phyloP scores from a whole-genome alignment of 2,329 filamentous ascomycete species.

The Fusarium begoniae region DNA sequence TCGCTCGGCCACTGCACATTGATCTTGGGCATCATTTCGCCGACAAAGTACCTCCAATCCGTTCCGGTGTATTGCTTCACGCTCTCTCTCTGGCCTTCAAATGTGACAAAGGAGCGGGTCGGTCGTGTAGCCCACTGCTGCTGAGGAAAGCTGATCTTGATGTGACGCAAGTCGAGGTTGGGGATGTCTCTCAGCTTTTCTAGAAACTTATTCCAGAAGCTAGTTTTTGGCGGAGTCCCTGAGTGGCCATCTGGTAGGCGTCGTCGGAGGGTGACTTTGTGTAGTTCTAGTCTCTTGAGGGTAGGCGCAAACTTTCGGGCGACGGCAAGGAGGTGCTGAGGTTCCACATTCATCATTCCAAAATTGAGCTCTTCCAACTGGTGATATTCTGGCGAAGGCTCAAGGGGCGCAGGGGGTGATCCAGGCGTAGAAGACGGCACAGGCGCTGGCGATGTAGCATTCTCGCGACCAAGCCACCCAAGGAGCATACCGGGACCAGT shows the following conservation, averaged over 20 bases:
- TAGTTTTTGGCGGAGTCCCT: slow-evolving; percentile 32
- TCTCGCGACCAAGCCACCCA: slow-evolving; percentile 48
- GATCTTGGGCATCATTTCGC: slow-evolving; percentile 40
- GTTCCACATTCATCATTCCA: slow-evolving; percentile 49
- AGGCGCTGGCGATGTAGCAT: background rate
- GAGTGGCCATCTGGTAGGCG: slow-evolving; percentile 7
- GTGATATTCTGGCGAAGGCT: slow-evolving; percentile 44
- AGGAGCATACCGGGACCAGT: slow-evolving; percentile 46
- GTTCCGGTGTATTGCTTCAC: slow-evolving; percentile 45
- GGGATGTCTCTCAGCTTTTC: slow-evolving; percentile 44
- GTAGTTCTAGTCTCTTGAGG: slow-evolving; percentile 56
- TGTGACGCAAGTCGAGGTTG: slow-evolving; percentile 46
- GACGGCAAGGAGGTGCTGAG: slow-evolving; percentile 46
- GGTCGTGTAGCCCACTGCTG: slow-evolving; percentile 39
- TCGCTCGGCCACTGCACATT: slow-evolving; percentile 16
- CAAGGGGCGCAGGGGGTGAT: background rate
- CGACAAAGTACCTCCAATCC: slow-evolving; percentile 49
- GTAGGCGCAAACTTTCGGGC: slow-evolving; percentile 55
- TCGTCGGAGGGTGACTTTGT: slow-evolving; percentile 50
- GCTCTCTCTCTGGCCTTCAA: slow-evolving; percentile 10
- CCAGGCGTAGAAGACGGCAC: background rate
- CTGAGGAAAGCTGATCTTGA: slow-evolving; percentile 45
- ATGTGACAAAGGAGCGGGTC: slow-evolving; percentile 1
- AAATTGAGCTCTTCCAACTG: slow-evolving; percentile 55
- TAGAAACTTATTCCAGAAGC: slow-evolving; percentile 54